A percentile compares a stretch with the other conserved stretches of the same genome.
phyloP scores from a whole-genome alignment of 2,329 filamentous ascomycete species.

The Plenodomus lindquistii region DNA sequence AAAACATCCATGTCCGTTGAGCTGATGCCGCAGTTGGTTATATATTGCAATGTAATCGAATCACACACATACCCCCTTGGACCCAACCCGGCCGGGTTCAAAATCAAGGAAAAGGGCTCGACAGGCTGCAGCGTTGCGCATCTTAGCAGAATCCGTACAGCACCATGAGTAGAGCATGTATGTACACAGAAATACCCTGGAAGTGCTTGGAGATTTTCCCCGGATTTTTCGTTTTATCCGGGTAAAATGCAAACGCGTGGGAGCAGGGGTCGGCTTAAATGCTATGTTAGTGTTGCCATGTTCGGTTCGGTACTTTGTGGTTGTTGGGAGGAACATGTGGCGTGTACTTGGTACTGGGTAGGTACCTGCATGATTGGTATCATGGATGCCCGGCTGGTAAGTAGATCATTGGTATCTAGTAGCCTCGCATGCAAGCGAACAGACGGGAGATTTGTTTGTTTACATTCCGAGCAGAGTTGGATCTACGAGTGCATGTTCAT shows the following conservation, averaged over 20 bases:
- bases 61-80: too few species aligned
- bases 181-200: too few species aligned
- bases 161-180: too few species aligned
- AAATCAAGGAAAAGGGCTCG: too few species aligned
- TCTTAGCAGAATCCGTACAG: too few species aligned
- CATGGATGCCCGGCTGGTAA: too few species aligned
- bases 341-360: not conserved
- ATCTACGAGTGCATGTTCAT: not conserved
- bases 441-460: constrained; percentile 1
- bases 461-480: not conserved
- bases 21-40: too few species aligned
- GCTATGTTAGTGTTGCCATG: not conserved
- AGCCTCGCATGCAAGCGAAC: not conserved
- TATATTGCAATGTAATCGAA: too few species aligned
- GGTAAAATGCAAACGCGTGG: not conserved
- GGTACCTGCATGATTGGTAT: not conserved
- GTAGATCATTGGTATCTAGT: not conserved
- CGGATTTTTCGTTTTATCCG: not conserved
- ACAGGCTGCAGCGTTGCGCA: too few species aligned
- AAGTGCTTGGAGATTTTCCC: too few species aligned
- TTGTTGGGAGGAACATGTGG: too few species aligned
- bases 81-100: too few species aligned
- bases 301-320: not conserved
- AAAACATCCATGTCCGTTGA: not conserved
- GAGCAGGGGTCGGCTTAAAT: not conserved